Evolutionary conservation across 768 basidiomycete species (phyloP).

Genomic region (Cubamyces lactineus): DNA sequence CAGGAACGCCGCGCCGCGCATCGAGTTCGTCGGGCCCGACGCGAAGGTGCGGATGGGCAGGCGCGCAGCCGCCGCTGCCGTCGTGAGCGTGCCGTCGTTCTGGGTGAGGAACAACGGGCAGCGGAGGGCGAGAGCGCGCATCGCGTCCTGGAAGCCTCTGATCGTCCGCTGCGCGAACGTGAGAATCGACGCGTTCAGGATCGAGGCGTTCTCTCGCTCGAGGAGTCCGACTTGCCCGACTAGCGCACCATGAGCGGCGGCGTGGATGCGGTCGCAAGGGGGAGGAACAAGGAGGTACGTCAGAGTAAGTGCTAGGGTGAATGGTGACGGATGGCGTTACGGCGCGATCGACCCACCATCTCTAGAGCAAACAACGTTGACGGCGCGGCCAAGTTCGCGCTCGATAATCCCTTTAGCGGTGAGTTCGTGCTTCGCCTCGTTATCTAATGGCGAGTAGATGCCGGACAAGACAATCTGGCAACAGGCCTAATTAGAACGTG

Average conservation of each 20-base stretch:
- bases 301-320: no score
- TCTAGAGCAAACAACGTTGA: constrained; percentile 35
- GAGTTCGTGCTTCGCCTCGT: constrained; percentile 49
- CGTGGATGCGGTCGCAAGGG: not conserved
- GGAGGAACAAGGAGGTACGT: not conserved
- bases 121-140: constrained; percentile 47
- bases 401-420: constrained; percentile 47
- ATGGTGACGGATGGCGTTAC: not conserved
- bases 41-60: constrained; percentile 65
- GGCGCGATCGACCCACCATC: constrained; percentile 25
- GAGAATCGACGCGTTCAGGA: constrained; percentile 67
- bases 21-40: constrained; percentile 61
- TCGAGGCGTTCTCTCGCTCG: constrained; percentile 69
- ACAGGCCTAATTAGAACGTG: no score
- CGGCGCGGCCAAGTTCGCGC: constrained; percentile 42
- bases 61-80: constrained; percentile 50
- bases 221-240: constrained; percentile 62
- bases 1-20: constrained; percentile 68
- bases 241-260: constrained; percentile 15
- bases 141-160: constrained; percentile 54
- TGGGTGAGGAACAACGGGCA: constrained; percentile 62
- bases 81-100: constrained; percentile 60
- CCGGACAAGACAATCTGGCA: constrained; percentile 47
- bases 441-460: constrained; percentile 54
- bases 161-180: constrained; percentile 61